Evolutionary conservation across 2,329 filamentous ascomycete genomes (phyloP).

Genomic region (Cladophialophora carrionii): DNA sequence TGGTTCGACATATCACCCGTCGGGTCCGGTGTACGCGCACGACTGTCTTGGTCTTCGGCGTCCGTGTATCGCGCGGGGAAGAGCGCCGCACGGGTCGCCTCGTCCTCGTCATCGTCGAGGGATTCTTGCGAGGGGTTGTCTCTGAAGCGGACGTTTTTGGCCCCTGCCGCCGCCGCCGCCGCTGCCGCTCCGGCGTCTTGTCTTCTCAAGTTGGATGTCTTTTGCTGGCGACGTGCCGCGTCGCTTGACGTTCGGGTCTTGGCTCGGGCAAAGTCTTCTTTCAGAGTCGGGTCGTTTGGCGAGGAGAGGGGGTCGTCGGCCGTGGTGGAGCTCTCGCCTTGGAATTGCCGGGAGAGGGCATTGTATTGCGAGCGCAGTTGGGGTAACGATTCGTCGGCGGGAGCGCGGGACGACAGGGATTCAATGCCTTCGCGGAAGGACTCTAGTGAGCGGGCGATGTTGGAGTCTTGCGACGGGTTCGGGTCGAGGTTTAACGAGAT

Average conservation of each 20-base stretch:
- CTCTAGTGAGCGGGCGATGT: slow-evolving; percentile 85
- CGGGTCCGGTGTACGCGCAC: slow-evolving; percentile 62
- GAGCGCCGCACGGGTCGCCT: slow-evolving; percentile 60
- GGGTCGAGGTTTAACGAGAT: slow-evolving; percentile 76
- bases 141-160: slow-evolving; percentile 85
- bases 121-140: slow-evolving; percentile 59
- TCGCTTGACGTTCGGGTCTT: slow-evolving; percentile 42
- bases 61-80: slow-evolving; percentile 55
- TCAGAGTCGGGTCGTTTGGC: slow-evolving; percentile 67
- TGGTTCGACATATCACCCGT: slow-evolving; percentile 70
- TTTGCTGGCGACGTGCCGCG: slow-evolving; percentile 34
- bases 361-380: slow-evolving; percentile 73
- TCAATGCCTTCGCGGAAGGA: slow-evolving; percentile 81
- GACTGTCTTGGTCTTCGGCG: slow-evolving; percentile 55
- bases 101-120: slow-evolving; percentile 50
- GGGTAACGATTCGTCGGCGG: slow-evolving; percentile 48
- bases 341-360: slow-evolving; percentile 79
- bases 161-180: too few relatives aligned
- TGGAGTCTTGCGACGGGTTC: slow-evolving; percentile 75
- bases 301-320: slow-evolving; percentile 56
- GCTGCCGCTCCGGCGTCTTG: too few relatives aligned
- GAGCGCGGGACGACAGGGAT: slow-evolving; percentile 57
- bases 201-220: slow-evolving; percentile 37
- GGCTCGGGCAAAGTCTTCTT: slow-evolving; percentile 67
- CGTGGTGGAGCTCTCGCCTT: slow-evolving; percentile 61